Evolutionary conservation across 176 grass and related monocot genomes (phyloP), one percentile per base, ranked within the genome.

Genomic region (Carex kokanica): DNA sequence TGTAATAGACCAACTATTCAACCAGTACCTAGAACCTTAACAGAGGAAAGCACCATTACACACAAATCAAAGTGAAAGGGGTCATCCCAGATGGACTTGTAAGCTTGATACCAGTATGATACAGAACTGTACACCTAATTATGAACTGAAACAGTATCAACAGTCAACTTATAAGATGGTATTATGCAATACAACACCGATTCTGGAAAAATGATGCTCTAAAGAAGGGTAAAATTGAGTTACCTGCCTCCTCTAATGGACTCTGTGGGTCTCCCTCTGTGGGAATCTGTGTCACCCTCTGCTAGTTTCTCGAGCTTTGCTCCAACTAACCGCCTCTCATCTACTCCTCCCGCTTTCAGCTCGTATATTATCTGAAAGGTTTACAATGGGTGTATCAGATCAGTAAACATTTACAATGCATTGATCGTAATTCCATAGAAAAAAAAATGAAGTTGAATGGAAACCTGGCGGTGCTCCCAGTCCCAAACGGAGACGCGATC

Each of bases 231-330:
- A 67, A 45, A 81, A 55, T 64, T 53, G 60, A 68, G 8, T 87
- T 95, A 98, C 95, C 95, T 95, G 89, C 95, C 95, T 18, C 95
- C 95, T 84, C 91, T 85, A 20, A 98, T 98, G 55, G 95, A 92
- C 83, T 98, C 95, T 18, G 95, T 95, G 24, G 91, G 95, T 83
- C 93, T 98, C 83, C 95, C 95, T 93, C 82, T 98, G 36, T 38
- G 36, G 0, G 86, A 81, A 85, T 95, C 91, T 98, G 84, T 87
- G 61, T 99, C 96, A 58, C 96, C 96, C 86, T 99, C 96, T 9
- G 96, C 96, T 58, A 99, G 91, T 79, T 99, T 98, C 89, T 99
- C 96, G 29, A 99, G 81, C 83, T 99, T 95, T 6, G 93, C 91
- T 27, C 96, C 96, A 1, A 99, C 93, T 75, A 99, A 81, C 53